phyloP scores from a whole-genome alignment of 2,329 filamentous ascomycete species.

The Ophiostoma ips region DNA sequence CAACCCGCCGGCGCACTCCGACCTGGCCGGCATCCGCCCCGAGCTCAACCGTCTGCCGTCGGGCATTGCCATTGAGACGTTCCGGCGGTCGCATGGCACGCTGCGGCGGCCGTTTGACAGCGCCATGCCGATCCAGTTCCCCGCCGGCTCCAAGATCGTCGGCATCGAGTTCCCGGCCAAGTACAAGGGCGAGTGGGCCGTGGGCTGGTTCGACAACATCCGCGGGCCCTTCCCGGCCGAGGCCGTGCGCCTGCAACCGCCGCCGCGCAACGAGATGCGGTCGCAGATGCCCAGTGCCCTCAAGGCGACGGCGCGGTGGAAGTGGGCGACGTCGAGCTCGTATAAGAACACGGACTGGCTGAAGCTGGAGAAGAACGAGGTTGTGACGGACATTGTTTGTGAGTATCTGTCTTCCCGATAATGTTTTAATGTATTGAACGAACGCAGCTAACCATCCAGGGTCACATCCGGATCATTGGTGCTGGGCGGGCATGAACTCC shows the following conservation, averaged over 20 bases:
- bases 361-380: slow-evolving; percentile 48
- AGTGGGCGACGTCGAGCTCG: slow-evolving; percentile 30
- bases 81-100: slow-evolving; percentile 33
- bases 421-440: not conserved
- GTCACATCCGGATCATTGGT: slow-evolving; percentile 36
- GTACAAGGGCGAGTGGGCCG: slow-evolving; percentile 40
- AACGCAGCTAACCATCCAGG: not conserved
- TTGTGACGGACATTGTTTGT: slow-evolving; percentile 49
- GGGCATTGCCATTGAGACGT: slow-evolving; percentile 31
- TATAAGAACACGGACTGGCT: slow-evolving; percentile 30
- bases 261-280: slow-evolving; percentile 27
- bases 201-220: slow-evolving; percentile 40
- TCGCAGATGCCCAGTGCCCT: slow-evolving; percentile 32
- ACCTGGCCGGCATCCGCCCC: slow-evolving; percentile 26
- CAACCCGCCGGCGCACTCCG: slow-evolving; percentile 25
- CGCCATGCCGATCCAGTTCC: slow-evolving; percentile 16
- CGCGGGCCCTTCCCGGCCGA: slow-evolving; percentile 35
- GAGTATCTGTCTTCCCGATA: not conserved
- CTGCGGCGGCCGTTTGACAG: slow-evolving; percentile 16
- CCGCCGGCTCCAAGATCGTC: slow-evolving; percentile 31
- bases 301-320: slow-evolving; percentile 36
- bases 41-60: slow-evolving; percentile 30
- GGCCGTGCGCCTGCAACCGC: slow-evolving; percentile 31
- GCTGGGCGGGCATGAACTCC: slow-evolving; percentile 39
- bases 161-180: slow-evolving; percentile 37